A percentile compares a stretch with the other conserved stretches of the same genome.
Evolutionary conservation across 2,329 filamentous ascomycete genomes (phyloP).

Genomic region (Trichoderma koningiopsis): DNA sequence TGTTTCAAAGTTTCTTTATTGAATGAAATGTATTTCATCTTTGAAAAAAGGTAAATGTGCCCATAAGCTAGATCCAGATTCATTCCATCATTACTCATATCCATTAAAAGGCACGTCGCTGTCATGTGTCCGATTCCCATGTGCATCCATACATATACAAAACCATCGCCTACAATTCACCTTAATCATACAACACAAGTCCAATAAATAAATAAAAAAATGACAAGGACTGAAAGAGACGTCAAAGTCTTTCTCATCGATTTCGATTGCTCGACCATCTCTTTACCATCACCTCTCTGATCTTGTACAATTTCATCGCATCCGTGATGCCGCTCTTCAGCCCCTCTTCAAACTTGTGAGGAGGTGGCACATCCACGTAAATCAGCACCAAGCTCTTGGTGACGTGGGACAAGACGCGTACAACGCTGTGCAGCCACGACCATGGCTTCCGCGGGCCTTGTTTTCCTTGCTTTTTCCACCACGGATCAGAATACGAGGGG

Average conservation of each 20-base stretch:
- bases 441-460: slow-evolving; percentile 58
- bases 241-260: slow-evolving; percentile 34
- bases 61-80: background rate
- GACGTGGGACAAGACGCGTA: slow-evolving; percentile 86
- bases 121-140: background rate
- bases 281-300: slow-evolving; percentile 79
- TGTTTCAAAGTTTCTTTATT: background rate
- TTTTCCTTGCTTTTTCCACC: slow-evolving; percentile 67
- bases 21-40: background rate
- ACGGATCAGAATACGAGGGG: slow-evolving; percentile 74
- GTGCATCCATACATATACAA: background rate
- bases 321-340: slow-evolving; percentile 59
- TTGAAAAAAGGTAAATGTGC: background rate
- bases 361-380: slow-evolving; percentile 87
- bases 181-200: background rate
- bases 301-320: slow-evolving; percentile 68
- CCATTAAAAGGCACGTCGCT: slow-evolving; percentile 3
- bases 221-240: background rate
- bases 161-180: background rate
- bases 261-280: slow-evolving; percentile 85
- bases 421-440: slow-evolving; percentile 86
- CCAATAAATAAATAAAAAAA: background rate
- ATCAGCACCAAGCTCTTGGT: slow-evolving; percentile 86
- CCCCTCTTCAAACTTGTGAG: slow-evolving; percentile 51
- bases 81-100: slow-evolving; percentile 20